Evolutionary conservation across 768 basidiomycete species (phyloP).

Genomic region (Rhizopogon vinicolor): DNA sequence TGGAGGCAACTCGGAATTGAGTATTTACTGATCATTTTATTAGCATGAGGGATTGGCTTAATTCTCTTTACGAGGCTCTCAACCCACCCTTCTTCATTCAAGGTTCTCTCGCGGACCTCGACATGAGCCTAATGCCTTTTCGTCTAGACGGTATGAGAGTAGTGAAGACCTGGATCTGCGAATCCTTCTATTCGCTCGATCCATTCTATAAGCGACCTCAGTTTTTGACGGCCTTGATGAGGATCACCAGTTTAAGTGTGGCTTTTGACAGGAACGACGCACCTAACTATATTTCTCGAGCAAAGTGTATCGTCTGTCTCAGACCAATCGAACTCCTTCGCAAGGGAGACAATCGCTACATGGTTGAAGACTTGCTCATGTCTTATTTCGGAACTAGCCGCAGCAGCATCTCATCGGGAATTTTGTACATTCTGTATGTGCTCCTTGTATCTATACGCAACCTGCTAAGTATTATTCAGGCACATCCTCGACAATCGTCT

Average conservation of each 20-base stretch:
- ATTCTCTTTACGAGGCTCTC: conserved; percentile 42
- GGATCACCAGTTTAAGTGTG: conserved; percentile 33
- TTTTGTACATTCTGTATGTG: conserved; percentile 13
- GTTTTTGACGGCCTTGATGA: conserved; percentile 39
- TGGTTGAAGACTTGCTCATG: conserved; percentile 29
- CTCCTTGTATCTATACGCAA: not conserved
- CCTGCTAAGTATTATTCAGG: conserved; percentile 23
- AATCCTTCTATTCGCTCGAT: conserved; percentile 31
- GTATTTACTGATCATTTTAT: not conserved
- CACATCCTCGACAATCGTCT: conserved; percentile 37
- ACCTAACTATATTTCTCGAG: conserved; percentile 28
- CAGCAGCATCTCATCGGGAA: conserved; percentile 29
- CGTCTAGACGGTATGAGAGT: conserved; percentile 29
- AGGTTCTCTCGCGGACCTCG: conserved; percentile 37
- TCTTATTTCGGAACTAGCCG: conserved; percentile 22
- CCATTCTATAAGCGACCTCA: not conserved
- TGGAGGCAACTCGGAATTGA: not conserved
- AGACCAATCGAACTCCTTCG: conserved; percentile 2
- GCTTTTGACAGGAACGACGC: conserved; percentile 33
- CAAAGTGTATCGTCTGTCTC: conserved; percentile 20
- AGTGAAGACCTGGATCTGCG: conserved; percentile 43
- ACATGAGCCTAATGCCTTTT: conserved; percentile 34
- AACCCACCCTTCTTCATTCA: conserved; percentile 43
- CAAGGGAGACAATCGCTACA: conserved; percentile 13
- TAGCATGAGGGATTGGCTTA: conserved; percentile 32